These are phyloP conservation scores for Boletellus deceptivus DNA, from an alignment of 1,284 basidiomycete genomes.

Conservation along the genomic window DNA sequence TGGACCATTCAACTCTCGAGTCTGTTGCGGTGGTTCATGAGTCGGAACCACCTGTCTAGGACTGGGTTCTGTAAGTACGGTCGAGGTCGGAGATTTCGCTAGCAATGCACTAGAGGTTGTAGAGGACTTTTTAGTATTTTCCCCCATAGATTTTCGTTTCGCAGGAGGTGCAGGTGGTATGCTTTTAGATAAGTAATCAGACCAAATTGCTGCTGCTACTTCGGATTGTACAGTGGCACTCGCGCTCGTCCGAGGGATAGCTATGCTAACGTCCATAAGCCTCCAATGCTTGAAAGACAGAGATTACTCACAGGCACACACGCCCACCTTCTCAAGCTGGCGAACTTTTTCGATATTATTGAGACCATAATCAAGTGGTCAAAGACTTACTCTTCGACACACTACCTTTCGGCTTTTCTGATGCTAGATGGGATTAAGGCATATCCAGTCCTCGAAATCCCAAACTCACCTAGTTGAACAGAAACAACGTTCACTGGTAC, in stretches of 20 bases:
- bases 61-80: neutral
- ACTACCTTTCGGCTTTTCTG: neutral
- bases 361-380: neutral
- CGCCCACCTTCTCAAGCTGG: neutral
- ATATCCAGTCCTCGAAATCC: neutral
- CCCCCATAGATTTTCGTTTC: constrained; percentile 14
- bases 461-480: constrained; percentile 14
- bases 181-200: neutral
- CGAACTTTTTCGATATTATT: constrained; percentile 16
- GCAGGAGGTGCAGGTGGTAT: constrained; percentile 7
- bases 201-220: constrained; percentile 25
- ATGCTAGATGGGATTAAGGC: constrained; percentile 6
- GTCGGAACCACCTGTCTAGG: neutral
- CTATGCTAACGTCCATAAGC: constrained; percentile 27
- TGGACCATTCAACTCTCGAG: constrained; percentile 4
- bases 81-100: neutral
- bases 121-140: constrained; percentile 4
- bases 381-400: constrained; percentile 13
- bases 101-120: neutral
- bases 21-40: neutral
- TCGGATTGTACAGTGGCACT: constrained; percentile 18
- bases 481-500: neutral
- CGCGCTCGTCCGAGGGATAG: constrained; percentile 24
- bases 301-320: constrained; percentile 25
- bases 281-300: constrained; percentile 6